Conservation (phyloP, 768 basidiomycete species). For the Termitomyces sp. region DNA sequence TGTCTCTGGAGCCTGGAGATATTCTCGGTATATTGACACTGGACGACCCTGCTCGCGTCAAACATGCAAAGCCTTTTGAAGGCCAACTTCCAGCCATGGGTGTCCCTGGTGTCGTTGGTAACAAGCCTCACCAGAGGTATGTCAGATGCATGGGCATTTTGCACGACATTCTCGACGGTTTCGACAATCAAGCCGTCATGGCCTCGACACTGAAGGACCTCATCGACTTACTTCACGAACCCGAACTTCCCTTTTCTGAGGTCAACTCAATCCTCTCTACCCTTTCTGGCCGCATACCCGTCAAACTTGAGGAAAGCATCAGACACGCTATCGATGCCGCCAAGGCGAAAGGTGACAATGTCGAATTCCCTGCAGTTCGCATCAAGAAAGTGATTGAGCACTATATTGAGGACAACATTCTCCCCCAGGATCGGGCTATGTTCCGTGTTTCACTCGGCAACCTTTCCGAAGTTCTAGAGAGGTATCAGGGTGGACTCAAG, state of each 20-base stretch:
- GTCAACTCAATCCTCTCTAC: conserved; percentile 79
- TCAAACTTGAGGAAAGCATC: conserved; percentile 85
- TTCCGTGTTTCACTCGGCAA: conserved; percentile 70
- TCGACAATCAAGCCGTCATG: conserved; percentile 95
- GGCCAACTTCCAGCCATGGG: conserved; percentile 90
- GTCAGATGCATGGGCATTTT: conserved; percentile 70
- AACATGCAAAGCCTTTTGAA: conserved; percentile 97
- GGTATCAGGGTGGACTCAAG: conserved; percentile 80
- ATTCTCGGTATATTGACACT: conserved; percentile 95
- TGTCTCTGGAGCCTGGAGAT: conserved; percentile 94
- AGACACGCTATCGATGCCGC: conserved; percentile 74
- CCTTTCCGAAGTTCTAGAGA: conserved; percentile 73
- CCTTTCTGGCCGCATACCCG: conserved; percentile 89
- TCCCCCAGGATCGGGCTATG: conserved; percentile 75
- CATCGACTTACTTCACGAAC: conserved; percentile 73
- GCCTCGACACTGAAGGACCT: conserved; percentile 83
- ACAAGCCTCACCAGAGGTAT: conserved; percentile 87
- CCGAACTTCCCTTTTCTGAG: conserved; percentile 88
- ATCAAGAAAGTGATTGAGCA: conserved; percentile 86
- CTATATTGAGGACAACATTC: conserved; percentile 76
- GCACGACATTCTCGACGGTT: conserved; percentile 92
- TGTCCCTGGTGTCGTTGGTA: conserved; percentile 78
- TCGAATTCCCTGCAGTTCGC: conserved; percentile 88
- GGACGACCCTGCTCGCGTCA: conserved; percentile 94
- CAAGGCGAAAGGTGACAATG: conserved; percentile 63